Evolutionary conservation across 1,284 basidiomycete genomes (phyloP), one percentile per base, ranked within the genome.

Genomic region (Neonothopanus nambi): DNA sequence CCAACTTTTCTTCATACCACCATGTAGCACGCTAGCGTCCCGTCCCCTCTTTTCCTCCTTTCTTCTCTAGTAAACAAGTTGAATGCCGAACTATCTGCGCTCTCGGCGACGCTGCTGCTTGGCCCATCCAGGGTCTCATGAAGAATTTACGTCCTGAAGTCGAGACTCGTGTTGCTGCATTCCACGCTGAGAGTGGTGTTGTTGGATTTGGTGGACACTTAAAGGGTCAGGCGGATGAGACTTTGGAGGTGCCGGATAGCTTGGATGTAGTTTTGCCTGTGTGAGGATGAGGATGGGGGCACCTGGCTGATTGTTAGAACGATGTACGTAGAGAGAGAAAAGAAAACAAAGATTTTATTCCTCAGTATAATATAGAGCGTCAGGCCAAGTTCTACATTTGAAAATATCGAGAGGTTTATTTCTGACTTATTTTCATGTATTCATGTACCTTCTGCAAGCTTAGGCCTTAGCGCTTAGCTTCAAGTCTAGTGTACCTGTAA

Each of bases 101-200:
- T 11, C 80, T 98, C 38, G 95, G 96, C 21, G 96, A 99, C 64
- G 96, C 96, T 5, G 95, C 96, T 18, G 96, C 96, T 5, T 99
- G 96, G 96, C 96, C 96, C 6, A 95, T 98, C 57, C 96, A 98
- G 66, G 92, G 93, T 53, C 81, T 98, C 56, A 91, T 98, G 85
- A 89, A 93, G 57, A 92, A 98, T 74, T 99, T 98, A 89, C 86
- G 95, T 60, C 94, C 94, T 1, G 87, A 94, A 65, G 92, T 98
- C 36, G 95, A 98, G 75, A 77, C 79, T 54, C 88, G 95, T 55
- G 91, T 99, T 58, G 80, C 81, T 7, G 75, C 82, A 20, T 99
- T 87, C 84, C 82, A 92, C 57, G 81, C 79, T 48, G 74, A 79
- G 61, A 80, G 97, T 61, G 96, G 96, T 3, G 80, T 84, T 18